Base-by-base conservation (phyloP, 148 eudicot genomes). In the Agrostemma githago region DNA sequence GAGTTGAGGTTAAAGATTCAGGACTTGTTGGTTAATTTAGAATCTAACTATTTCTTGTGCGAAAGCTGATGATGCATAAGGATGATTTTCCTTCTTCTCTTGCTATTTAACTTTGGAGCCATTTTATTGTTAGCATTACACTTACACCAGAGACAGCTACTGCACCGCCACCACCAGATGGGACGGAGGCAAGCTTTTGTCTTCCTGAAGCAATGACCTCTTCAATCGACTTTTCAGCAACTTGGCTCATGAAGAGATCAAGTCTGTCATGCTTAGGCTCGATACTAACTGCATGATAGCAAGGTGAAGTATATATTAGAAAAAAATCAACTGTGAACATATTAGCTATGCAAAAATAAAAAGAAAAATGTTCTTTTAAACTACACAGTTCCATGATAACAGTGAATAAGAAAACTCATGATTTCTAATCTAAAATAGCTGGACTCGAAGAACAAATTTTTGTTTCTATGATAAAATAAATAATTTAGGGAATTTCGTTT, bases 111-210 rank as follows among this genome's bases (percentile, higher is more conserved):
- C 64, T 61, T 21, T 38, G 20, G 21, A 21, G 64, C n/a, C 21
- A n/a, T 21, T 21, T 61, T 6, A 12, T 21, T 19, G 14, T 10
- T 61, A 61, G 64, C 64, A 61, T 61, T 6, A 20, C 5, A 21
- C 38, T 0, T 2, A 9, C 2, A 17, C 86, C 88, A 20, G 90
- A 81, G 7, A 84, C 75, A 14, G 74, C 88, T 5, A 80, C 89
- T 12, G 72, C 85, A 9, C 40, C 69, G 62, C 97, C 96, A 53
- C 96, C 97, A 38, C 97, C 97, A 19, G 96, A 57, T 0, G 96
- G 96, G 16, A 92, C 91, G 34, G 97, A 90, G 60, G 97, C 97
- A 57, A 92, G 82, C 86, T 90, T 92, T 71, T 90, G 93, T 77
- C 97, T 83, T 70, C 97, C 96, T n/a, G 90, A 59, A 2, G 97